Evolutionary conservation across 2,329 filamentous ascomycete genomes (phyloP).

Genomic region (Neurospora sp.): DNA sequence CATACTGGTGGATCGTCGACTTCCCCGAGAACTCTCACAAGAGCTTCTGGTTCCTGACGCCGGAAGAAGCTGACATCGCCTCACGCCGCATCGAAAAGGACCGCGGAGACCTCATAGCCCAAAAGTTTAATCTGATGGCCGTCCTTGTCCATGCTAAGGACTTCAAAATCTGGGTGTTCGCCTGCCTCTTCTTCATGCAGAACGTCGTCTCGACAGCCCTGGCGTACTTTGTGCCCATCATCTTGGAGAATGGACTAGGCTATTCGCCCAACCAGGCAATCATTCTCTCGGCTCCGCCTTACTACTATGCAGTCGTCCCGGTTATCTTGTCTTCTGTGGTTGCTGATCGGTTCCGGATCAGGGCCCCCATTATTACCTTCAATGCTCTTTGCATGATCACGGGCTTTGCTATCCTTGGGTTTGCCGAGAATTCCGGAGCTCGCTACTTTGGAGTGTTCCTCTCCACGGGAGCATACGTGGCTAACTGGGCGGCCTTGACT

Average conservation of each 20-base stretch:
- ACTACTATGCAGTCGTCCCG: constrained; percentile 56
- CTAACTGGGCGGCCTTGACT: constrained; percentile 58
- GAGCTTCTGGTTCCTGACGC: constrained; percentile 47
- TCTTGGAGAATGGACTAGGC: constrained; percentile 42
- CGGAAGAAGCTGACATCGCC: constrained; percentile 45
- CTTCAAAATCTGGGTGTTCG: constrained; percentile 54
- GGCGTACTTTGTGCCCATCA: constrained; percentile 56
- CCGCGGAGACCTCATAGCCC: constrained; percentile 47
- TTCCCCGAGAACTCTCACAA: constrained; percentile 52
- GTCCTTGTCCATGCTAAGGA: constrained; percentile 48
- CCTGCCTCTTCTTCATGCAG: constrained; percentile 53
- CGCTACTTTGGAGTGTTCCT: constrained; percentile 56
- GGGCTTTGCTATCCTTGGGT: constrained; percentile 57
- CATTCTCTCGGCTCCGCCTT: constrained; percentile 54
- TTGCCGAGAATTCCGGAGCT: constrained; percentile 46
- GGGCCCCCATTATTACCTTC: constrained; percentile 55
- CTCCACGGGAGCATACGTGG: constrained; percentile 57
- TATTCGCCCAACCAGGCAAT: constrained; percentile 44
- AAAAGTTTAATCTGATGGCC: constrained; percentile 44
- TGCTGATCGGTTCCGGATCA: constrained; percentile 49
- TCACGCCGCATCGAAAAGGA: constrained; percentile 49
- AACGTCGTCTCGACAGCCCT: constrained; percentile 57
- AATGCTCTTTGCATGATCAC: constrained; percentile 51
- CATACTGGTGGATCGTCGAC: constrained; percentile 63
- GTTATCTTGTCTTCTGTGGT: constrained; percentile 52